These are phyloP conservation scores for Lipomyces starkeyi DNA, from an alignment of 805 yeast genomes.

Conservation along the genomic window DNA sequence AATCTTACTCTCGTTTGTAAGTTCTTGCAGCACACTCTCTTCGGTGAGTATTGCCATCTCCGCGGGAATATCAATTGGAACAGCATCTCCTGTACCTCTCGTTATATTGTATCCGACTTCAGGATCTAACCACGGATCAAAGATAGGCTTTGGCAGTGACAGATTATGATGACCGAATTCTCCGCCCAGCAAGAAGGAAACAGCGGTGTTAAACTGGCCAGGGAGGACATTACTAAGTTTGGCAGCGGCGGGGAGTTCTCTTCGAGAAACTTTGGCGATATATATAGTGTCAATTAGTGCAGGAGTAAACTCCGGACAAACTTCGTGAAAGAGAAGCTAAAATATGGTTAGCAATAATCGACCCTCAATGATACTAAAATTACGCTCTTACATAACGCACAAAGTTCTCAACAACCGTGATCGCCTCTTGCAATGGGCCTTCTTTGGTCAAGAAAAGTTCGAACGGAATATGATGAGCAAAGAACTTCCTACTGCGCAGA, in stretches of 20 bases:
- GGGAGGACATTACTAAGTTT: neutral
- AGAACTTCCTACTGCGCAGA: constrained; percentile 3
- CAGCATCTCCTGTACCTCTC: neutral
- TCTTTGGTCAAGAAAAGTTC: neutral
- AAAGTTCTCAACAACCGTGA: constrained; percentile 18
- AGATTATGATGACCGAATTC: constrained; percentile 13
- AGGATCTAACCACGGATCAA: neutral
- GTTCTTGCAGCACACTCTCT: neutral
- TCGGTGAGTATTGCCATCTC: neutral
- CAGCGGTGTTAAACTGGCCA: constrained; percentile 14
- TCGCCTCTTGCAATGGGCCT: constrained; percentile 10
- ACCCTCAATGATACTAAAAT: no score
- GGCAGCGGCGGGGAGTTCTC: constrained; percentile 12
- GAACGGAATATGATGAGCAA: constrained; percentile 10
- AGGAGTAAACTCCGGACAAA: constrained; percentile 18
- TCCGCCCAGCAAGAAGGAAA: constrained; percentile 11
- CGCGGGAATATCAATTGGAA: neutral
- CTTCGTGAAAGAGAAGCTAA: constrained; percentile 20
- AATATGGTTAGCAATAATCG: neutral
- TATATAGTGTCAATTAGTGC: constrained; percentile 4
- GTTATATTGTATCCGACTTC: neutral
- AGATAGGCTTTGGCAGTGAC: neutral
- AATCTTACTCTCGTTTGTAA: neutral
- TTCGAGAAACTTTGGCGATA: neutral
- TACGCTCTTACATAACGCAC: constrained; percentile 11